Percentiles rank a stretch among this genome's conserved stretches.
These are phyloP conservation scores for Arthrobotrys sinensis DNA, from an alignment of 2,329 filamentous ascomycete genomes.

Conservation along the genomic window DNA sequence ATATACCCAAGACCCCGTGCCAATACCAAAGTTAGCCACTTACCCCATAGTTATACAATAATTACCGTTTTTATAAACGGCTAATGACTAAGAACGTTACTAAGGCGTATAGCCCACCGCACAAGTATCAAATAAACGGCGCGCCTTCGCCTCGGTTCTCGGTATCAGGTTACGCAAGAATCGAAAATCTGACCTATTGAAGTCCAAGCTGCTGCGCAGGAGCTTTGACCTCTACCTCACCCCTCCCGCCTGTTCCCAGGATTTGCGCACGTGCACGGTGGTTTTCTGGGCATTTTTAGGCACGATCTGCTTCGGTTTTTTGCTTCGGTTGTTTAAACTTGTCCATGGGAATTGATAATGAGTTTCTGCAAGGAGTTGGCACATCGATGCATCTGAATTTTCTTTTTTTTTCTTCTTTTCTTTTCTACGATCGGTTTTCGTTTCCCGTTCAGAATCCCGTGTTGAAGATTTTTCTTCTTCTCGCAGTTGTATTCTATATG, in stretches of 20 bases:
- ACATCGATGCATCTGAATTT: not conserved
- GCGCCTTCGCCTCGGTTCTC: constrained; percentile 1
- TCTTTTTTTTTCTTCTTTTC: constrained; percentile 10
- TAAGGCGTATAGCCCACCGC: not conserved
- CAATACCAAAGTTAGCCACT: constrained; percentile 6
- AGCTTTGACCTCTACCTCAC: constrained; percentile 45
- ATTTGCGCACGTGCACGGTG: constrained; percentile 19
- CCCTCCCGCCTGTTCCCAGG: constrained; percentile 12
- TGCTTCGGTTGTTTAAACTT: constrained; percentile 5
- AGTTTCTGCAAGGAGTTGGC: constrained; percentile 1
- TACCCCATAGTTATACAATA: constrained; percentile 30
- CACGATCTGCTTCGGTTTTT: constrained; percentile 14
- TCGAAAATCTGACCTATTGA: constrained; percentile 7
- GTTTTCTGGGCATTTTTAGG: constrained; percentile 1
- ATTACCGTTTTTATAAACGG: constrained; percentile 22
- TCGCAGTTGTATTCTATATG: not conserved
- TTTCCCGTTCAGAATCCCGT: not conserved
- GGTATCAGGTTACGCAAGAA: constrained; percentile 42
- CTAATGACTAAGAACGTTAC: constrained; percentile 1
- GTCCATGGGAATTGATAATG: constrained; percentile 31
- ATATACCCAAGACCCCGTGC: not conserved
- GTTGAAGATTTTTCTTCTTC: not conserved
- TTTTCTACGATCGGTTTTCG: not conserved
- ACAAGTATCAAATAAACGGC: constrained; percentile 6
- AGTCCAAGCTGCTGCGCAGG: constrained; percentile 4